Base-by-base conservation (phyloP, 257 asterid species). In the Solanum rostratum region DNA sequence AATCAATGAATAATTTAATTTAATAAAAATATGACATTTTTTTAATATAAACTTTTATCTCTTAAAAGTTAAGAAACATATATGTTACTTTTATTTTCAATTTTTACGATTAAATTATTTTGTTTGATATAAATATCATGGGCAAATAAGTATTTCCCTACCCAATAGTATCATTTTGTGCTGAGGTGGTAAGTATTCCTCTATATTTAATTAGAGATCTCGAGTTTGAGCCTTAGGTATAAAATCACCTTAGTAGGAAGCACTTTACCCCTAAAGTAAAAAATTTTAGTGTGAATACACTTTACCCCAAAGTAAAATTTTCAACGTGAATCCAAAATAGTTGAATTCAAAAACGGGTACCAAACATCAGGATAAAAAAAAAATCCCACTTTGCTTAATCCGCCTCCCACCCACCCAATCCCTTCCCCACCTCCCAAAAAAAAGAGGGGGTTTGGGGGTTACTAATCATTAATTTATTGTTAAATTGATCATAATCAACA, bases 161-260 rank as follows among this genome's bases (percentile, higher is more conserved):
- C 37, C 3, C 3, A 10, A 30, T 1, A 60, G 2, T 60, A 22
- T 22, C 3, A 22, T 0, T 24, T 62, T 62, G 10, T 12, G 19
- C 0, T 24, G 0, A 3, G 24, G 8, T 14, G 39, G 10, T 62
- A n/a, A n/a, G 7, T 12, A 62, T 2, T 24, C 0, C 2, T 59
- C 1, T 1, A 24, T 62, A 0, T 6, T 11, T 62, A 62, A 11
- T 24, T 1, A 24, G 0, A 24, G 19, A 0, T 62, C 1, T 62
- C 4, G 2, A 62, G 7, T 62, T 62, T 14, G 2, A 60, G 7
- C 1, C 1, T 1, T 24, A 14, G 0, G 0, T 9, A 59, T 62
- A 1, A 0, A 13, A 4, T 13, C 2, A 6, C 5, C 7, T 50
- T 50, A 5, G 5, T 11, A 49, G 1, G 1, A 1, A 49, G 6